Conservation (phyloP, 768 basidiomycete species). For the Heimioporus sp. region DNA sequence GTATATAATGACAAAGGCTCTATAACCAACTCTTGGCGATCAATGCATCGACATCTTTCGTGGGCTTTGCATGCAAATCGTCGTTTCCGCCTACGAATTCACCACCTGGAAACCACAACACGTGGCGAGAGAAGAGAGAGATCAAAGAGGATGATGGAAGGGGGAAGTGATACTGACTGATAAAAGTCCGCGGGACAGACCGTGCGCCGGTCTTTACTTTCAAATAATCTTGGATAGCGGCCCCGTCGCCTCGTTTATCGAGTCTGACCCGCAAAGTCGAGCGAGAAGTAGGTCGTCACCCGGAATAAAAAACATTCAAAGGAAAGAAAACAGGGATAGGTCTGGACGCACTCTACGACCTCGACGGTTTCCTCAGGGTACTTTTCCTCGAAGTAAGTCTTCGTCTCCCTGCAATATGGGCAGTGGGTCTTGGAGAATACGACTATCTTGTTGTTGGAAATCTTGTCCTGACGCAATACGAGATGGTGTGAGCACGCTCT, state of each 20-base stretch:
- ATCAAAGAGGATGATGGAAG: background rate
- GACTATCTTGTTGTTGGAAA: conserved; percentile 48
- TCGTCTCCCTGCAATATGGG: conserved; percentile 50
- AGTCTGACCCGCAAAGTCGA: conserved; percentile 36
- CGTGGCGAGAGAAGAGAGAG: background rate
- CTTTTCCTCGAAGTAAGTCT: conserved; percentile 40
- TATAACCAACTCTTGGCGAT: background rate
- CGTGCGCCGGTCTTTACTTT: conserved; percentile 58
- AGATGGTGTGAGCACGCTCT: too few species aligned
- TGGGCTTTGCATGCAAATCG: conserved; percentile 10
- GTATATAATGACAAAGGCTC: too few species aligned
- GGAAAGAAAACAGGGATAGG: background rate
- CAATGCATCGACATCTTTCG: conserved; percentile 4
- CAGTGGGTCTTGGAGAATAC: conserved; percentile 64
- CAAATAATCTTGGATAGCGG: conserved; percentile 66
- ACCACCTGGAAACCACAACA: conserved; percentile 10
- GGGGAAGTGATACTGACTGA: conserved; percentile 43
- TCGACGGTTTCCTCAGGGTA: conserved; percentile 38
- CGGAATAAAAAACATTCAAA: too few species aligned
- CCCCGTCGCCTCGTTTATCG: conserved; percentile 55
- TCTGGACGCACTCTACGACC: conserved; percentile 46
- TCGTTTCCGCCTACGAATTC: conserved; percentile 19
- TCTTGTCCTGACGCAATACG: conserved; percentile 37
- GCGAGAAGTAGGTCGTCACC: background rate
- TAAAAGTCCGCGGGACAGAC: conserved; percentile 78